phyloP scores from a whole-genome alignment of 306 rosid genomes.

The Lathyrus oleraceus region DNA sequence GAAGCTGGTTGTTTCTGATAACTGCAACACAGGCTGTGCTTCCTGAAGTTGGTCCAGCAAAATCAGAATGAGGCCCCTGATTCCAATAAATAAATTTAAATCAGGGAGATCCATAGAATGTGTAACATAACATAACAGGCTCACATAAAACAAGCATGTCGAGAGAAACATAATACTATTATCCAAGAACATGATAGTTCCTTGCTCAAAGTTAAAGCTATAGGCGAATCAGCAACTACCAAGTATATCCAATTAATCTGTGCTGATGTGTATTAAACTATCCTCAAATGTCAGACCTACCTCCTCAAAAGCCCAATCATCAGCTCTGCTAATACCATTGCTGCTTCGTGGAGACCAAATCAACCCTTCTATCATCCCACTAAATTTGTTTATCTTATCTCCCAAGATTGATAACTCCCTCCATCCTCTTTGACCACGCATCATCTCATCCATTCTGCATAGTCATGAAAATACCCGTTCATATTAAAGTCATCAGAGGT shows the following conservation, averaged over 20 bases:
- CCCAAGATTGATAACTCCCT: constrained; percentile 91
- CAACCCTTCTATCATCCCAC: constrained; percentile 96
- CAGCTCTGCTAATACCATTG: constrained; percentile 56
- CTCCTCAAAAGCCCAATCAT: constrained; percentile 95
- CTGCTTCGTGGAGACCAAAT: constrained; percentile 91
- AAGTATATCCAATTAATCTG: constrained; percentile 24
- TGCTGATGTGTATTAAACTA: neutral
- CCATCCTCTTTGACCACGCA: constrained; percentile 99
- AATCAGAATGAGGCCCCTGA: constrained; percentile 98
- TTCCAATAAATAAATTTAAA: constrained; percentile 29
- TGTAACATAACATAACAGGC: neutral
- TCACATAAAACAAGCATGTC: neutral
- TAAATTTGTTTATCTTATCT: constrained; percentile 84
- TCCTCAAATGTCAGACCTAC: constrained; percentile 47
- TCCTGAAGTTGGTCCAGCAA: constrained; percentile 94
- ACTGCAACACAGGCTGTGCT: constrained; percentile 96
- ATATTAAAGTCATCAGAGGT: too few species aligned
- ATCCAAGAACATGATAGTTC: constrained; percentile 12
- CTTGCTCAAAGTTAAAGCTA: constrained; percentile 15
- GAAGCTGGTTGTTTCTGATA: constrained; percentile 68
- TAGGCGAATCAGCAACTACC: constrained; percentile 21
- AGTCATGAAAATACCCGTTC: constrained; percentile 28
- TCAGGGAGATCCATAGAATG: constrained; percentile 20
- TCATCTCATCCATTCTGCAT: constrained; percentile 98
- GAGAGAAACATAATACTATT: neutral